These are phyloP conservation scores for Phytopythium ostracodes DNA, from an alignment of 352 stramenopile genomes.

Conservation along the genomic window DNA sequence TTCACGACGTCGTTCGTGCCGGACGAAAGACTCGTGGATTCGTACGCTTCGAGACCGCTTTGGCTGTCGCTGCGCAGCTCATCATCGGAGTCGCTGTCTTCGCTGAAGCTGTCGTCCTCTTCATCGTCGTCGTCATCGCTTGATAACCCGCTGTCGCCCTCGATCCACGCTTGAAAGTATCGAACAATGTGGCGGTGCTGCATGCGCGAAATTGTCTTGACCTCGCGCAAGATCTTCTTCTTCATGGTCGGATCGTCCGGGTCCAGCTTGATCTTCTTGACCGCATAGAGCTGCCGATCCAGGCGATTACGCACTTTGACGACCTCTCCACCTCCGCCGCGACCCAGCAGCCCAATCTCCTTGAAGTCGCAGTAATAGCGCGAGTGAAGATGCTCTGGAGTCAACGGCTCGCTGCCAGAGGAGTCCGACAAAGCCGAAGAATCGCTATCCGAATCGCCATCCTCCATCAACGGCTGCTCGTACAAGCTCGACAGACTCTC, in stretches of 20 bases:
- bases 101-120: constrained; percentile 36
- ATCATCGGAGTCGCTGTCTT: constrained; percentile 26
- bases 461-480: constrained; percentile 29
- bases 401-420: constrained; percentile 39
- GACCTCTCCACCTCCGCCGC: constrained; percentile 79
- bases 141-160: constrained; percentile 59
- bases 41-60: constrained; percentile 25
- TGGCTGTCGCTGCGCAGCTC: constrained; percentile 8
- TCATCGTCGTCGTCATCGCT: constrained; percentile 47
- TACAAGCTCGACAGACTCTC: constrained; percentile 30
- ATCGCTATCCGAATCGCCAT: constrained; percentile 12
- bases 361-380: constrained; percentile 86
- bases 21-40: constrained; percentile 36
- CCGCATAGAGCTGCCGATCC: constrained; percentile 79
- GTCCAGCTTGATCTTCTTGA: constrained; percentile 87
- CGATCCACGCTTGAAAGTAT: constrained; percentile 91
- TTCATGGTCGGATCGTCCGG: constrained; percentile 90
- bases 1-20: constrained; percentile 27
- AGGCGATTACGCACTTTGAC: constrained; percentile 81
- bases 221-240: constrained; percentile 93
- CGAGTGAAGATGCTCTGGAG: constrained; percentile 52
- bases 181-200: constrained; percentile 95
- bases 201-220: constrained; percentile 96
- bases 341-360: constrained; percentile 76
- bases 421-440: constrained; percentile 41